Evolutionary conservation across 2,329 filamentous ascomycete genomes (phyloP).

Genomic region (Colletotrichum tropicale): DNA sequence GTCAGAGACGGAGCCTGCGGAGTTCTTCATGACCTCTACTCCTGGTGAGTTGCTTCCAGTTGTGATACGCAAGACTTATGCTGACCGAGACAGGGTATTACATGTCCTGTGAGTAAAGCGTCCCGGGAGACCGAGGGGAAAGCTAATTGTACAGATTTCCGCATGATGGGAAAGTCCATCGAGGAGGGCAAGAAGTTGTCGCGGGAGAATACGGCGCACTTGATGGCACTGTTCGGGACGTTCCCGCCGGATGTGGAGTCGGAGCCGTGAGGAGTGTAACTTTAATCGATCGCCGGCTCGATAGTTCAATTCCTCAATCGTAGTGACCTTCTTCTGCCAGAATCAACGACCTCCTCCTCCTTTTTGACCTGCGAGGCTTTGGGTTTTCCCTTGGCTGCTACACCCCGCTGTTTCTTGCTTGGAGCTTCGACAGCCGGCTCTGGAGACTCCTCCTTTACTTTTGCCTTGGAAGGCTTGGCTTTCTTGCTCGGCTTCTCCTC

Average conservation of each 20-base stretch:
- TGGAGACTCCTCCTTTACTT: conserved; percentile 13
- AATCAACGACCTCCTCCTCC: conserved; percentile 10
- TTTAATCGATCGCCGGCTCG: neutral
- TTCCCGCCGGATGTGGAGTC: conserved; percentile 38
- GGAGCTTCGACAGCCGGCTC: conserved; percentile 6
- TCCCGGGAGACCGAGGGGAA: neutral
- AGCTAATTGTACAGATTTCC: conserved; percentile 32
- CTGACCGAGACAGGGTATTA: conserved; percentile 32
- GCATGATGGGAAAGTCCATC: conserved; percentile 34
- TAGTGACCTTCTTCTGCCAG: conserved; percentile 30
- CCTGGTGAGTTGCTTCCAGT: conserved; percentile 25
- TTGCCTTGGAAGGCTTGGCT: conserved; percentile 25
- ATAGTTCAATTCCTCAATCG: conserved; percentile 25
- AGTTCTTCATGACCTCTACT: conserved; percentile 41
- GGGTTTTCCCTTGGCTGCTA: neutral
- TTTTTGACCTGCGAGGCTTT: neutral
- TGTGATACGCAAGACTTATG: neutral
- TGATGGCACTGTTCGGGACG: conserved; percentile 41
- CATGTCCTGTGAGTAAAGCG: conserved; percentile 35
- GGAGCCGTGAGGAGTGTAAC: conserved; percentile 26
- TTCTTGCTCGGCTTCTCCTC: conserved; percentile 31
- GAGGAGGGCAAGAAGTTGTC: conserved; percentile 29
- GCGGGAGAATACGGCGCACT: conserved; percentile 28
- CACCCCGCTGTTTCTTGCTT: conserved; percentile 28
- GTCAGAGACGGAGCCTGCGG: conserved; percentile 33